Evolutionary conservation across 345 rosid species (phyloP).

Genomic region (Hevea brasiliensis): DNA sequence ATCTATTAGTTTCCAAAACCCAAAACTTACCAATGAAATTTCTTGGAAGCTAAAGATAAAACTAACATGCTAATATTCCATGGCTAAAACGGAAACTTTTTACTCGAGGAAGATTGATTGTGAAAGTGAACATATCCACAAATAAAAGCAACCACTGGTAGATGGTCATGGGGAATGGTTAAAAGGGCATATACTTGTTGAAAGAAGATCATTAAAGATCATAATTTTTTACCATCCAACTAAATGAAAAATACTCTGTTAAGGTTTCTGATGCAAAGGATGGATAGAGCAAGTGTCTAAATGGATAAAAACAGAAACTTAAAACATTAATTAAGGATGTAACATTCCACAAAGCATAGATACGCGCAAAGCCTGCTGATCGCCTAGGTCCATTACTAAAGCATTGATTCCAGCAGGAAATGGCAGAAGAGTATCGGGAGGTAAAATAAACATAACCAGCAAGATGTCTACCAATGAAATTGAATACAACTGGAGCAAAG

Average conservation of each 20-base stretch:
- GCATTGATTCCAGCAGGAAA: slow-evolving; percentile 99
- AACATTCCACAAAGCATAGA: slow-evolving; percentile 91
- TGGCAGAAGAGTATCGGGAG: slow-evolving; percentile 88
- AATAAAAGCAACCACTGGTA: slow-evolving; percentile 77
- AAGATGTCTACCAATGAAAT: slow-evolving; percentile 79
- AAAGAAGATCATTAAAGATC: background rate
- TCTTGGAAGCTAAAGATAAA: slow-evolving; percentile 7
- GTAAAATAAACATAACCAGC: slow-evolving; percentile 82
- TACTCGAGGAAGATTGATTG: slow-evolving; percentile 61
- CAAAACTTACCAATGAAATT: background rate
- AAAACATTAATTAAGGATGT: slow-evolving; percentile 86
- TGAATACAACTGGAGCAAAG: slow-evolving; percentile 94
- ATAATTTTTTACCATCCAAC: background rate
- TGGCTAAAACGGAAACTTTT: slow-evolving; percentile 70
- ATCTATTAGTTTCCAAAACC: slow-evolving; percentile 1
- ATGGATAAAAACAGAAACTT: slow-evolving; percentile 35
- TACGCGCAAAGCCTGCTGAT: slow-evolving; percentile 93
- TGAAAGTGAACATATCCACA: slow-evolving; percentile 86
- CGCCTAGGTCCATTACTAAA: slow-evolving; percentile 94
- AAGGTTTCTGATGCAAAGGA: background rate
- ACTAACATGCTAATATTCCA: slow-evolving; percentile 99
- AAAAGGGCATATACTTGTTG: background rate
- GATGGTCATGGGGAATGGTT: slow-evolving; percentile 7
- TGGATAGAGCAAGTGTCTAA: background rate
- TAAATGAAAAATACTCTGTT: background rate